Evolutionary conservation across 306 rosid genomes (phyloP).

Genomic region (Purshia tridentata): DNA sequence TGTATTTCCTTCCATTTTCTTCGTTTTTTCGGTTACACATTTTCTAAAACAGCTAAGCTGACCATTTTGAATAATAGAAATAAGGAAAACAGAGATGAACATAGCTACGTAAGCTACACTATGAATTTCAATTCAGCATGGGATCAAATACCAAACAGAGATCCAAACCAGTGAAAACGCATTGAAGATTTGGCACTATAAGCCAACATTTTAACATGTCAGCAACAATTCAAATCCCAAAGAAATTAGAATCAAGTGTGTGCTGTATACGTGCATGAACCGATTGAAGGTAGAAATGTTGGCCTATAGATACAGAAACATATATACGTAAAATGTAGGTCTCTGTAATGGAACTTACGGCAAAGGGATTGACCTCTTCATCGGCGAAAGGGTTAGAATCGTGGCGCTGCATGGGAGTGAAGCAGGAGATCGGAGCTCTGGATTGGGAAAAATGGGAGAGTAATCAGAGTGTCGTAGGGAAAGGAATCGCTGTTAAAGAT

Average conservation of each 20-base stretch:
- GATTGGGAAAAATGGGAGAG: constrained; percentile 17
- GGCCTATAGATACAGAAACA: not conserved
- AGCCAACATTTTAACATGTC: not conserved
- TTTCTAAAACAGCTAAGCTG: not conserved
- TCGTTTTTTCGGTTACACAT: not conserved
- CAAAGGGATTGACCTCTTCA: constrained; percentile 72
- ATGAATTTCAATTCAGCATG: not conserved
- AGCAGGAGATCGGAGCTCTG: constrained; percentile 31
- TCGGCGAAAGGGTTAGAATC: constrained; percentile 73
- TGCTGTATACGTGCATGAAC: not conserved
- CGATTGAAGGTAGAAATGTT: not conserved
- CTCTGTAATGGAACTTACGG: constrained; percentile 43
- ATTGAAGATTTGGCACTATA: not conserved
- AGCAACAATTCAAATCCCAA: not conserved
- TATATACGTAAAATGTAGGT: not conserved
- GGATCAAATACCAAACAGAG: constrained; percentile 23
- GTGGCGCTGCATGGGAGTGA: constrained; percentile 57
- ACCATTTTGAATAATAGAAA: not conserved
- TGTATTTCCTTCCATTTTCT: not conserved
- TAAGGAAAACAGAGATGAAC: not conserved
- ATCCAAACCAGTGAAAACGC: constrained; percentile 5
- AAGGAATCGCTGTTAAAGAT: constrained; percentile 6
- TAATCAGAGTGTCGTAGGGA: not conserved
- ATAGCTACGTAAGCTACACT: constrained; percentile 20
- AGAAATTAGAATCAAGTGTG: not conserved